Conservation (phyloP, 2,329 filamentous ascomycete genomes). For the Bipolaris victoriae region DNA sequence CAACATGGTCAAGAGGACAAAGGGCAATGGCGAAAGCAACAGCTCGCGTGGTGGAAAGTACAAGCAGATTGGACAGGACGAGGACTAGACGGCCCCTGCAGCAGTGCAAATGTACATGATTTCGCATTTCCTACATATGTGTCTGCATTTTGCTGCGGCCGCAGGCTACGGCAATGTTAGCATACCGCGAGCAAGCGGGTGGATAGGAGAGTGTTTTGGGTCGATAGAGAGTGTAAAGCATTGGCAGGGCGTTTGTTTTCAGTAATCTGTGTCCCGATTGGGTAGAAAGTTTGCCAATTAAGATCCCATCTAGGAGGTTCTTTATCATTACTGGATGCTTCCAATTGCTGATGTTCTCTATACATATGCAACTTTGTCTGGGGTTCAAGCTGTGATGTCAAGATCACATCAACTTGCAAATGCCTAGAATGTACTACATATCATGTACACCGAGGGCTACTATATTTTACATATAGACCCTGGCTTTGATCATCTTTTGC, state of each 20-base stretch:
- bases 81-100: conserved; percentile 24
- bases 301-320: neutral
- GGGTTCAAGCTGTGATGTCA: no score
- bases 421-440: no score
- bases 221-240: conserved; percentile 39
- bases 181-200: conserved; percentile 30
- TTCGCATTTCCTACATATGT: conserved; percentile 26
- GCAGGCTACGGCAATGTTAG: conserved; percentile 27
- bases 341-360: no score
- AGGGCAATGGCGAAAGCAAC: conserved; percentile 53
- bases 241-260: conserved; percentile 21
- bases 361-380: no score
- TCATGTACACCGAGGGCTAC: no score
- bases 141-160: conserved; percentile 23
- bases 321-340: neutral
- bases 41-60: conserved; percentile 55
- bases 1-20: conserved; percentile 65
- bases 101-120: conserved; percentile 15
- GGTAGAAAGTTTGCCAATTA: conserved; percentile 11
- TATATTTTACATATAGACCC: neutral
- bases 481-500: neutral
- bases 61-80: conserved; percentile 54
- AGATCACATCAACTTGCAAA: no score
- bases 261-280: conserved; percentile 1
- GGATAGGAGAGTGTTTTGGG: conserved; percentile 29